phyloP scores from a whole-genome alignment of 108 stramenopile species.

The Ochromonas danica region DNA sequence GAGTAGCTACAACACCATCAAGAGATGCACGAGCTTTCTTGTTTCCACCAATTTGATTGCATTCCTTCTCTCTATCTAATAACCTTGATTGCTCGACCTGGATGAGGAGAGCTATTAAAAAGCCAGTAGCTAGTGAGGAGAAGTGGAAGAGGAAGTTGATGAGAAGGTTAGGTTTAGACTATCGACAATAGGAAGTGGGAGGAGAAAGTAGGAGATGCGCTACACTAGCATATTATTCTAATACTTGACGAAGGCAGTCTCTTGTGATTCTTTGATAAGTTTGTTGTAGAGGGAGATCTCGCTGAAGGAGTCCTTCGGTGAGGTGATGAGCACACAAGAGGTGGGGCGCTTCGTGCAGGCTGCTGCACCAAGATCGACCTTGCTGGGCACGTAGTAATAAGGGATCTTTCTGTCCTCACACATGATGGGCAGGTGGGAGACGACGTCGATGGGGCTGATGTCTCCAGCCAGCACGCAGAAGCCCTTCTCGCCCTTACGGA shows the following conservation, averaged over 20 bases:
- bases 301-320: conserved; percentile 67
- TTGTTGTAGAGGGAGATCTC: conserved; percentile 78
- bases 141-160: too few relatives aligned
- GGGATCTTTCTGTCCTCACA: conserved; percentile 91
- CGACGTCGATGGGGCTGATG: conserved; percentile 95
- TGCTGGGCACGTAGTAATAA: conserved; percentile 94
- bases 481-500: conserved; percentile 91
- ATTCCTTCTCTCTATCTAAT: too few relatives aligned
- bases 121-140: too few relatives aligned
- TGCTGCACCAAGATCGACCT: conserved; percentile 91
- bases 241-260: not conserved
- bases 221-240: too few relatives aligned
- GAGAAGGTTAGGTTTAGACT: too few relatives aligned
- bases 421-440: conserved; percentile 84
- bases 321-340: conserved; percentile 81
- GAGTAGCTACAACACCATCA: too few relatives aligned
- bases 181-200: too few relatives aligned
- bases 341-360: conserved; percentile 96
- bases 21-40: too few relatives aligned
- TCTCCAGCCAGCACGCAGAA: conserved; percentile 90
- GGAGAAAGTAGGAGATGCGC: too few relatives aligned
- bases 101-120: too few relatives aligned
- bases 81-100: too few relatives aligned
- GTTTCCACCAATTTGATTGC: too few relatives aligned
- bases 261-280: not conserved